Evolutionary conservation across 495 filamentous ascomycete species (phyloP).

Genomic region (Aspergillus baeticus): DNA sequence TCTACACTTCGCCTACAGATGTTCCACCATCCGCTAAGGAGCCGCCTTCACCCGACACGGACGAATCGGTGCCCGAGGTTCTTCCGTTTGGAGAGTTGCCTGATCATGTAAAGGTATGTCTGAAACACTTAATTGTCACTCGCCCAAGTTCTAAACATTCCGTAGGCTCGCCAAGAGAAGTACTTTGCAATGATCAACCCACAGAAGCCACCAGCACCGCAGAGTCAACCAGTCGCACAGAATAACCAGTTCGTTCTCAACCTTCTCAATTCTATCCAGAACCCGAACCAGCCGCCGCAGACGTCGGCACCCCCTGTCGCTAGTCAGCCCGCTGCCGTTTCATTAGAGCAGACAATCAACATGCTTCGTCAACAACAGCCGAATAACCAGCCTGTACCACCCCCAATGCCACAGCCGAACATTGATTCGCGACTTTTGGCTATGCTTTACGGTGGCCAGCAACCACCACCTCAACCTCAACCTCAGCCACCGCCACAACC

Average conservation of each 20-base stretch:
- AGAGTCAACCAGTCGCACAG: conserved; percentile 24
- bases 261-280: conserved; percentile 48
- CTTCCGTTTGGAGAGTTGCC: conserved; percentile 49
- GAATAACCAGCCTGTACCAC: conserved; percentile 24
- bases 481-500: conserved; percentile 21
- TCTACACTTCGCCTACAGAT: conserved; percentile 71
- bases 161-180: conserved; percentile 44
- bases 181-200: conserved; percentile 42
- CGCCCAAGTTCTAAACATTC: conserved; percentile 3
- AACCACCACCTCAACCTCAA: conserved; percentile 7
- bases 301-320: conserved; percentile 26
- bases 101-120: conserved; percentile 44
- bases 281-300: conserved; percentile 26
- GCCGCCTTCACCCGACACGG: conserved; percentile 49
- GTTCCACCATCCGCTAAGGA: conserved; percentile 78
- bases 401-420: conserved; percentile 23
- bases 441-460: conserved; percentile 31
- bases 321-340: conserved; percentile 24
- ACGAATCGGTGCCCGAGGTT: conserved; percentile 33
- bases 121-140: neutral
- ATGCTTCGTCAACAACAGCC: conserved; percentile 46
- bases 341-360: conserved; percentile 41
- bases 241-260: conserved; percentile 41
- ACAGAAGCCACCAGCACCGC: conserved; percentile 25
- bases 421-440: conserved; percentile 39